Base-by-base conservation (phyloP, 345 rosid species). In the Hypericum androsaemum region DNA sequence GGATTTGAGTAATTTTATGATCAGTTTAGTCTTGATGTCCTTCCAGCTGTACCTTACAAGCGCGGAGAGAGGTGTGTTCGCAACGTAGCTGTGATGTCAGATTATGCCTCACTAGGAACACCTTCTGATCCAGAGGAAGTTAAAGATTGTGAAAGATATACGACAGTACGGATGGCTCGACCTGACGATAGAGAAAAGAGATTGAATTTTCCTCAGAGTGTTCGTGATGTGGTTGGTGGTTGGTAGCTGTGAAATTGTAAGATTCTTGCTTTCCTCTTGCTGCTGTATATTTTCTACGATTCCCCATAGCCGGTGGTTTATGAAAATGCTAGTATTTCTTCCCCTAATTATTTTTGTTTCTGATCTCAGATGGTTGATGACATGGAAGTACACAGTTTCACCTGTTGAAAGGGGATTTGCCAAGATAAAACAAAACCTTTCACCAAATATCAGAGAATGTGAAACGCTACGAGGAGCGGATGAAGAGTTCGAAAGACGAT, bases 31-130 rank as follows among this genome's bases (percentile, higher is more conserved):
- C 32, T 22, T 22, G 2, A 22, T 52, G 97, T 92, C 56, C 88
- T 92, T 64, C 95, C 98, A 37, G 90, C 97, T 28, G 80, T 73
- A 28, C 85, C 94, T 49, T 92, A 92, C 77, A 88, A 92, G 73
- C 95, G 97, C 14, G 98, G 98, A 53, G 98, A 92, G 68, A 81
- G 98, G 72, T 88, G 98, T 68, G 98, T 88, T n/a, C 95, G 95
- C 48, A 92, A 92, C 73, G 90, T 88, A 37, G 84, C 95, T 13
- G 98, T 92, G 38, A 80, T 92, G 98, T 44, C 88, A 0, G 85
- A 92, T 71, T 92, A 88, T 64, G 98, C 98, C 13, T 80, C 97
- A 60, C 52, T 92, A 49, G 95, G 90, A 64, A 10, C 89, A 15
- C 87, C 90, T 53, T 86, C 89, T 43, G 98, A 92, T 59, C 94